These are phyloP conservation scores for Rhinocladiella similis DNA, from an alignment of 2,329 filamentous ascomycete genomes.

Conservation along the genomic window DNA sequence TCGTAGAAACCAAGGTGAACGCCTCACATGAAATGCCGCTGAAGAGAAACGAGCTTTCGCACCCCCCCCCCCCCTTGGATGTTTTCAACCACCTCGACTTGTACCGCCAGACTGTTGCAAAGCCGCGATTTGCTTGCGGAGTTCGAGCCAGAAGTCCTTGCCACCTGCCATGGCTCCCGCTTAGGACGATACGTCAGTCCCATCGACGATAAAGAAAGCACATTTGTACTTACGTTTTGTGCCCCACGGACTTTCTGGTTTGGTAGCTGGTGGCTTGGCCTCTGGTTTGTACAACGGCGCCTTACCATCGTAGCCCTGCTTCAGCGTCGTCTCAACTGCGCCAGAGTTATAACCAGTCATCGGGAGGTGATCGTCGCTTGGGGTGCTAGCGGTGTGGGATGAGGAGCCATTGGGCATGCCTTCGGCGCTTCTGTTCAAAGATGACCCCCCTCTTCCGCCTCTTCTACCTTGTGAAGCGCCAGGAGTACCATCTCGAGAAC, in stretches of 20 bases:
- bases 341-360: slow-evolving; percentile 45
- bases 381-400: slow-evolving; percentile 7
- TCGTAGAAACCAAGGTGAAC: slow-evolving; percentile 14
- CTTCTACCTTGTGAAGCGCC: slow-evolving; percentile 17
- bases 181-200: slow-evolving; percentile 27
- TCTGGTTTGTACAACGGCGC: slow-evolving; percentile 39
- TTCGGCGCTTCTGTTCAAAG: slow-evolving; percentile 16
- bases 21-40: slow-evolving; percentile 19
- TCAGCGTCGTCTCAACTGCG: slow-evolving; percentile 43
- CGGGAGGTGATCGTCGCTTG: slow-evolving; percentile 41
- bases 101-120: slow-evolving; percentile 36
- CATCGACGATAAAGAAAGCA: background rate
- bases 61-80: background rate
- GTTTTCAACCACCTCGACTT: slow-evolving; percentile 27
- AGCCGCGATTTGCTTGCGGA: slow-evolving; percentile 47
- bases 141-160: slow-evolving; percentile 52
- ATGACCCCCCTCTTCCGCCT: slow-evolving; percentile 18
- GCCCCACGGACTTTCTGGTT: slow-evolving; percentile 41
- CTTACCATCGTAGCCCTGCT: slow-evolving; percentile 41
- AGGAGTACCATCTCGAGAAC: slow-evolving; percentile 21
- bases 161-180: slow-evolving; percentile 50
- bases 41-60: slow-evolving; percentile 6
- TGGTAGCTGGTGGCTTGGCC: slow-evolving; percentile 13
- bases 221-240: slow-evolving; percentile 41
- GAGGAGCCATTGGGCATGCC: slow-evolving; percentile 16